Base-by-base conservation (phyloP, 2,329 filamentous ascomycete species). In the Didymella keratinophila region DNA sequence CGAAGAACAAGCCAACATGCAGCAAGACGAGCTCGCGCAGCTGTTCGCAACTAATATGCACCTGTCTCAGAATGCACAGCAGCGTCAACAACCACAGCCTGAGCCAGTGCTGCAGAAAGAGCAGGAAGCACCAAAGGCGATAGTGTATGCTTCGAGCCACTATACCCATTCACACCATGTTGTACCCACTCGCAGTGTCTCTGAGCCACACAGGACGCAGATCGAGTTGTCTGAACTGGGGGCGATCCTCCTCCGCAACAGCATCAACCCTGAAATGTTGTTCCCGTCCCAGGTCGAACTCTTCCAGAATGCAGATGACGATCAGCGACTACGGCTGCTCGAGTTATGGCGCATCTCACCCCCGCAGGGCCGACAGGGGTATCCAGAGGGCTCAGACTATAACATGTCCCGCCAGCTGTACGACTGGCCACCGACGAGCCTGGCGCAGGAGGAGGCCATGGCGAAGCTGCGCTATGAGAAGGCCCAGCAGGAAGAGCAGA, bases 341-440 rank as follows among this genome's bases (percentile, higher is more conserved):
- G 89, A 96, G 74, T 86, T 96, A 16, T 97, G 93, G 93, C 88
- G 87, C 58, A 92, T 93, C 65, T 91, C 87, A 57, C 91, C 91
- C 21, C 90, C 90, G 0, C 61, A 69, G 34, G 72, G 74, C n/a
- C 66, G 72, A 14, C 73, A 75, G 47, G 71, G 71, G 3, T 65
- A 67, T 41, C 71, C 71, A 20, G 56, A 63, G 43, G 71, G 66
- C n/a, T 62, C 65, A n/a, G 84, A 82, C 41, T 85, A 84, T 61
- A 75, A 77, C 25, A 68, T 73, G 39, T 76, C 78, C 11, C 60
- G 72, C 64, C 69, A 76, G 63, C 60, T 80, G 76, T 58, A 81
- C 54, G 72, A 75, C 76, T 91, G 70, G 87, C 87, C 68, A 71
- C 82, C 78, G 6, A 86, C 83, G 0, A 85, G 79, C 61, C 71